Percentiles rank a stretch among this genome's conserved stretches.
These are phyloP conservation scores for Hypoxylon sp. DNA, from an alignment of 2,329 filamentous ascomycete genomes.

Conservation along the genomic window DNA sequence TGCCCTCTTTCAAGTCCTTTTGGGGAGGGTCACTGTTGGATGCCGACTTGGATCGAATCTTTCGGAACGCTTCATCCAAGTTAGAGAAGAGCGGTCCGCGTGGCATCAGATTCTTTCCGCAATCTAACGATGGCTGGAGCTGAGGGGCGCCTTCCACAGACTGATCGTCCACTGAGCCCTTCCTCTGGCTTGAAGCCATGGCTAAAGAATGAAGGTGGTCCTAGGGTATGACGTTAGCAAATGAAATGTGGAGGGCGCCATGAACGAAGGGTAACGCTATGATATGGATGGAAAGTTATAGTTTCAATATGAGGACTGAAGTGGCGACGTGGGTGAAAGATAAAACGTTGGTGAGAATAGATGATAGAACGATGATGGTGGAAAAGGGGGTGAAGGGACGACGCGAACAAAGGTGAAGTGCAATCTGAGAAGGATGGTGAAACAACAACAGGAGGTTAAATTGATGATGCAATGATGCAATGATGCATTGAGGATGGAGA, in stretches of 20 bases:
- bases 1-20: conserved; percentile 20
- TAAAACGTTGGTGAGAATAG: not conserved
- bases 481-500: not conserved
- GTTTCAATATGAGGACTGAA: not conserved
- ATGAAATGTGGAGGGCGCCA: conserved; percentile 11
- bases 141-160: conserved; percentile 2
- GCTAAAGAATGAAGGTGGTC: not conserved
- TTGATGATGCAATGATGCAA: not conserved
- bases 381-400: not conserved
- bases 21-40: conserved; percentile 36
- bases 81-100: conserved; percentile 57
- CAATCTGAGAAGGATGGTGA: not conserved
- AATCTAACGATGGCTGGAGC: not conserved
- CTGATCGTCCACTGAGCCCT: conserved; percentile 11
- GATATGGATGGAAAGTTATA: not conserved
- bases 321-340: not conserved
- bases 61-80: conserved; percentile 58
- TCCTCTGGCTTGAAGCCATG: conserved; percentile 39
- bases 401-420: not conserved
- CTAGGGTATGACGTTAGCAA: conserved; percentile 9
- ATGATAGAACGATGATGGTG: not conserved
- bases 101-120: conserved; percentile 47
- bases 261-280: not conserved
- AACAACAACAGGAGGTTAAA: not conserved
- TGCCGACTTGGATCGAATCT: conserved; percentile 54